These are phyloP conservation scores for cucumber (Cucumis sativus) DNA, from an alignment of 306 rosid genomes.

Conservation along the genomic window DNA sequence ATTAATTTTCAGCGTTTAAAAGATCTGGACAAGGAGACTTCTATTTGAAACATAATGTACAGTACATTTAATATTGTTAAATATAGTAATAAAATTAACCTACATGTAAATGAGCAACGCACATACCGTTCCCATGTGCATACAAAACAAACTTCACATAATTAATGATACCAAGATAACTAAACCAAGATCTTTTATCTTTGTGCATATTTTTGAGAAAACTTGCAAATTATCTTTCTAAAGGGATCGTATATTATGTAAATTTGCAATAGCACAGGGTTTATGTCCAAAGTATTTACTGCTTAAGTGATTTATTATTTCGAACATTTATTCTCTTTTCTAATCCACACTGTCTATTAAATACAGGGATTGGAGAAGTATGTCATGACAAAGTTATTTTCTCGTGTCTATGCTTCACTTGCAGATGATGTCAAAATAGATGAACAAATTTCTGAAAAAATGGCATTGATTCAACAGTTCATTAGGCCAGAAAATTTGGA, in stretches of 20 bases:
- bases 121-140: not conserved
- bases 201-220: not conserved
- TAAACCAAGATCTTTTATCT: not conserved
- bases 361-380: conserved; percentile 98
- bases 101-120: not conserved
- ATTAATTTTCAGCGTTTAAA: not conserved
- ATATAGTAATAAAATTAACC: not conserved
- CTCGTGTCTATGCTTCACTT: conserved; percentile 85
- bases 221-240: not conserved
- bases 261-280: not conserved
- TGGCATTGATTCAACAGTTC: conserved; percentile 82
- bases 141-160: not conserved
- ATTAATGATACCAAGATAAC: not conserved
- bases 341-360: conserved; percentile 7
- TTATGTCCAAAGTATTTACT: not conserved
- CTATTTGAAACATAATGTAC: not conserved
- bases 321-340: not conserved
- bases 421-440: conserved; percentile 79
- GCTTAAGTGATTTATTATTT: not conserved
- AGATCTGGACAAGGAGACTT: not conserved
- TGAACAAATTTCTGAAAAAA: conserved; percentile 68
- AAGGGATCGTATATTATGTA: no score
- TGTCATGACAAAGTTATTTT: conserved; percentile 93
- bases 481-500: conserved; percentile 91
- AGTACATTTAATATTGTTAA: not conserved